A percentile compares a stretch with the other conserved stretches of the same genome.
Conservation (phyloP, 192 early-diverging fungal species). For the Backusella luteola region DNA sequence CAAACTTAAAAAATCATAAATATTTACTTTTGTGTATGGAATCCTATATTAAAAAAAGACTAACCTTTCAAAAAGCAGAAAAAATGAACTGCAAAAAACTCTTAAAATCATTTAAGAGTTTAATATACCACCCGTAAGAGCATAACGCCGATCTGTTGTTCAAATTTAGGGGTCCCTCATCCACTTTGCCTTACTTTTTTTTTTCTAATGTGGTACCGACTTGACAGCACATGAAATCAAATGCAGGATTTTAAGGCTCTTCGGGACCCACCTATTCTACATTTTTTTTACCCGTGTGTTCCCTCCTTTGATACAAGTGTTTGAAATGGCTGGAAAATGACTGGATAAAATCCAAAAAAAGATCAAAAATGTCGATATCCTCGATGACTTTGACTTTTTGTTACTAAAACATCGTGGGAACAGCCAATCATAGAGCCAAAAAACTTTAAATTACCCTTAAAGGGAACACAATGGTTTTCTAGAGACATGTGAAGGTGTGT, state of each 20-base stretch:
- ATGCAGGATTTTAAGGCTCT: neutral
- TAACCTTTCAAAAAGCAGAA: neutral
- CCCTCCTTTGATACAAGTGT: neutral
- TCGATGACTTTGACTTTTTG: neutral
- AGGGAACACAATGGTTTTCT: constrained; percentile 4
- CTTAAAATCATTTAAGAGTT: neutral
- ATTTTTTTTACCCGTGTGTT: constrained; percentile 1
- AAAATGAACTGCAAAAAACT: neutral
- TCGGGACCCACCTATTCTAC: neutral
- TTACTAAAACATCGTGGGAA: constrained; percentile 6
- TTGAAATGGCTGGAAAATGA: neutral
- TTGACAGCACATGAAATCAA: constrained; percentile 1
- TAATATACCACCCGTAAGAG: neutral
- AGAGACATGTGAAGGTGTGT: neutral
- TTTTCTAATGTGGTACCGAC: neutral
- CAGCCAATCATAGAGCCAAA: neutral
- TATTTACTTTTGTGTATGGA: neutral
- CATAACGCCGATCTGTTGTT: neutral
- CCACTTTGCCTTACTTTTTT: neutral
- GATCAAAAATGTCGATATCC: neutral
- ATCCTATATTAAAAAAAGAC: neutral
- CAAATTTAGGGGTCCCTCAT: neutral
- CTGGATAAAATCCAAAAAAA: neutral
- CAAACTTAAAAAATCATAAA: neutral
- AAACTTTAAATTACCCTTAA: neutral